Evolutionary conservation across 2,329 filamentous ascomycete genomes (phyloP).

Genomic region (Penicillium brevicompactum): DNA sequence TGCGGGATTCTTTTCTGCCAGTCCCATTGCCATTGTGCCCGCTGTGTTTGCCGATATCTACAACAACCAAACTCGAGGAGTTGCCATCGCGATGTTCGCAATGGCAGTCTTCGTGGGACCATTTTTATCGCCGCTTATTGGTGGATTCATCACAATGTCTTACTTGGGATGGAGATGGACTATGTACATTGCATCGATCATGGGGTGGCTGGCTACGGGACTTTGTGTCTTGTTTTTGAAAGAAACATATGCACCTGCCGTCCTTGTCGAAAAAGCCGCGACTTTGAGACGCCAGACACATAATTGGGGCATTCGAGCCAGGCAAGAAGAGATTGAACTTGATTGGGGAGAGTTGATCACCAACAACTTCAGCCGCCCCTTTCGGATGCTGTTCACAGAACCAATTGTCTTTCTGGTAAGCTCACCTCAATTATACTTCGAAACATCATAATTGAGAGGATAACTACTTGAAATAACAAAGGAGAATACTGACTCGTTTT

Average conservation of each 20-base stretch:
- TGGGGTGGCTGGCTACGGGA: constrained; percentile 53
- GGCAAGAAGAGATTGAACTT: constrained; percentile 56
- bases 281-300: constrained; percentile 56
- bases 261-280: constrained; percentile 43
- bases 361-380: constrained; percentile 51
- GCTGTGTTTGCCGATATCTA: constrained; percentile 55
- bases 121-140: constrained; percentile 53
- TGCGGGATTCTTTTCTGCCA: constrained; percentile 48
- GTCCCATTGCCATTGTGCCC: constrained; percentile 48
- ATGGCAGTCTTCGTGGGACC: constrained; percentile 55
- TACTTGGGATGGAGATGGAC: constrained; percentile 56
- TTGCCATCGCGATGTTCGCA: constrained; percentile 52
- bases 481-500: not conserved
- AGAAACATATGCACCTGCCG: constrained; percentile 56
- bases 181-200: constrained; percentile 54
- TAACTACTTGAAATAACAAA: no score
- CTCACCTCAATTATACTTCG: no score
- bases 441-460: no score
- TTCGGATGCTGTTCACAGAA: constrained; percentile 44
- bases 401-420: constrained; percentile 40
- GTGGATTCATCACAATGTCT: constrained; percentile 54
- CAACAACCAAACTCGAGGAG: constrained; percentile 46
- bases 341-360: constrained; percentile 51
- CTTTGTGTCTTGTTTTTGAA: constrained; percentile 48
- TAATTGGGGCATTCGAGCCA: constrained; percentile 64